A percentile compares a stretch with the other conserved stretches of the same genome.
Conservation (phyloP, 169 alveolate genomes). For the Amoebophrya sp. region DNA sequence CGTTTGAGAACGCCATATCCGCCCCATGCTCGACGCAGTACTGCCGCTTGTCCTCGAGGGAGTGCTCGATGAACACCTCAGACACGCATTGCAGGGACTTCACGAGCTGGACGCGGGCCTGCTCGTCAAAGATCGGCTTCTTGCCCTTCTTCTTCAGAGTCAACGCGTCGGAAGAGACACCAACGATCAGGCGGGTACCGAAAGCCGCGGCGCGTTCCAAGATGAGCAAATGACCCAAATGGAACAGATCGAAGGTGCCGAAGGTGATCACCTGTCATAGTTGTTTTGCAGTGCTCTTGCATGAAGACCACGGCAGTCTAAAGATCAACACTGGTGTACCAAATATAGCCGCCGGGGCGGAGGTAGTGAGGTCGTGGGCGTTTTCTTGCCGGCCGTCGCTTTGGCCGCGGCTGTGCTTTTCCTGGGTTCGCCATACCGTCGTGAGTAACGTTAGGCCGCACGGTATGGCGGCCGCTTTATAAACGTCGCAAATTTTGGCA, state of each 20-base stretch:
- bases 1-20: too few species aligned
- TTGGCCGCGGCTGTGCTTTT: too few species aligned
- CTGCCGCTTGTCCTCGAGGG: not conserved
- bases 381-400: too few species aligned
- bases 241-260: not conserved
- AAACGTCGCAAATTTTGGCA: too few species aligned
- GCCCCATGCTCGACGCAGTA: constrained; percentile 12
- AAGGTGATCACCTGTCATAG: not conserved
- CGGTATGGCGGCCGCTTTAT: too few species aligned
- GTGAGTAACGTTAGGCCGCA: too few species aligned
- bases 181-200: not conserved
- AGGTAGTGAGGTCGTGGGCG: too few species aligned
- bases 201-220: not conserved
- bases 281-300: too few species aligned
- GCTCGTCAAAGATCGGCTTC: not conserved
- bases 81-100: not conserved
- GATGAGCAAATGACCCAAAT: not conserved
- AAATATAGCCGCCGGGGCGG: too few species aligned
- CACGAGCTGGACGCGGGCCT: not conserved
- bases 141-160: not conserved
- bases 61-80: not conserved
- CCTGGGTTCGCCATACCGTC: too few species aligned
- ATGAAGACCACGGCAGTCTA: too few species aligned
- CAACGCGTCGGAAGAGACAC: not conserved
- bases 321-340: too few species aligned